phyloP scores from a whole-genome alignment of 768 basidiomycete genomes.

The Albatrellus ellisii region DNA sequence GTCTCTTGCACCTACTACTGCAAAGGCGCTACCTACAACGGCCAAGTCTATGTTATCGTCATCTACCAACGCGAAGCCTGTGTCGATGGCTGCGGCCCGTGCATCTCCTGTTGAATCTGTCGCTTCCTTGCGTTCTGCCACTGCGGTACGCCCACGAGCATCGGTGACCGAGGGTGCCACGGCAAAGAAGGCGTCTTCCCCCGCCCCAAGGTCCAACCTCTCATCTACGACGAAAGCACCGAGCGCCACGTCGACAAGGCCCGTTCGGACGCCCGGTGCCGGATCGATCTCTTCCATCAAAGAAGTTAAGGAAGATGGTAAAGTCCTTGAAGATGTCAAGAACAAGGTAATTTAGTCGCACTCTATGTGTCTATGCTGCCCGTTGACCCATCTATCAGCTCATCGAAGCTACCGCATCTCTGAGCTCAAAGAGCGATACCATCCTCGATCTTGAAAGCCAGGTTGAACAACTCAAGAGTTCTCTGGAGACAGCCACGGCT shows the following conservation, averaged over 20 bases:
- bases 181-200: conserved; percentile 22
- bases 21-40: conserved; percentile 2
- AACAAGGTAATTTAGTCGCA: conserved; percentile 30
- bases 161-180: conserved; percentile 54
- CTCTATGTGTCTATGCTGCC: background rate
- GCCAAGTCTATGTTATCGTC: conserved; percentile 9
- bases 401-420: conserved; percentile 38
- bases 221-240: conserved; percentile 24
- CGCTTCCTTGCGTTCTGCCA: conserved; percentile 18
- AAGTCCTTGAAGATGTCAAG: conserved; percentile 43
- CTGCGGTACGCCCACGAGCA: conserved; percentile 43
- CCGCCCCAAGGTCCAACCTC: conserved; percentile 17
- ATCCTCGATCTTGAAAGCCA: conserved; percentile 41
- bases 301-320: conserved; percentile 53
- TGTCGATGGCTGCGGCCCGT: conserved; percentile 25
- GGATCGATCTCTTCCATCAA: conserved; percentile 64
- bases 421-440: conserved; percentile 37
- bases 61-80: conserved; percentile 22
- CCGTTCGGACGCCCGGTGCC: conserved; percentile 29
- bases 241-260: conserved; percentile 22
- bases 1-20: conserved; percentile 27
- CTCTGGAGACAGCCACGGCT: conserved; percentile 31
- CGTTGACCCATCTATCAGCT: conserved; percentile 29
- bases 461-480: conserved; percentile 33
- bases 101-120: conserved; percentile 37